Percentiles rank a stretch among this genome's conserved stretches.
phyloP scores from a whole-genome alignment of 352 stramenopile species.

The Pythium plurisporium region DNA sequence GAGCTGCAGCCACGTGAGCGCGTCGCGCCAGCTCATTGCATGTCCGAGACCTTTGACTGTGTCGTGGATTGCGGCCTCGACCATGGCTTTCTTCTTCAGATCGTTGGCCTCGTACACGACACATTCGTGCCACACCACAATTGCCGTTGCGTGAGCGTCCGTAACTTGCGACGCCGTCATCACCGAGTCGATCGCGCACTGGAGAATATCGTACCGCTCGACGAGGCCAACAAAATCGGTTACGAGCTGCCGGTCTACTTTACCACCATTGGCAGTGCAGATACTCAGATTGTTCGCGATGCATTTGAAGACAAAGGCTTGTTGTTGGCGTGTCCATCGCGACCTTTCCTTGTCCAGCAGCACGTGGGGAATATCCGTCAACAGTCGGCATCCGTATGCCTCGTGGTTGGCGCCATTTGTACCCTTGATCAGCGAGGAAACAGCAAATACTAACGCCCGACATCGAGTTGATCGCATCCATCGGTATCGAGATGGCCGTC shows the following conservation, averaged over 20 bases:
- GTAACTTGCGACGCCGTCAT: background rate
- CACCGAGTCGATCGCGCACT: conserved; percentile 21
- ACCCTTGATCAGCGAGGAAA: background rate
- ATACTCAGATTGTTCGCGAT: background rate
- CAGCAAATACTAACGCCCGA: background rate
- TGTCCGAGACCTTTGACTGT: conserved; percentile 23
- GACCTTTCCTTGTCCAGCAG: background rate
- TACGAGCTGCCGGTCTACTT: too few species aligned
- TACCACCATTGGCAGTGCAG: too few species aligned
- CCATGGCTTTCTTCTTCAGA: conserved; percentile 9
- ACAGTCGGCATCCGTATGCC: background rate
- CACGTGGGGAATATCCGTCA: background rate
- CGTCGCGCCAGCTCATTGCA: conserved; percentile 9
- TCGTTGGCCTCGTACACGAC: conserved; percentile 6
- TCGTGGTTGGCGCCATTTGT: background rate
- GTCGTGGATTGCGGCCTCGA: conserved; percentile 20
- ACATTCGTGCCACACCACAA: conserved; percentile 53
- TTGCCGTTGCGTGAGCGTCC: conserved; percentile 12
- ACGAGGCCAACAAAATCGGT: conserved; percentile 21
- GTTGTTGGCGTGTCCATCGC: background rate
- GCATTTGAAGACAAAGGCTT: background rate
- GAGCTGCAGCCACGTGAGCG: conserved; percentile 38
- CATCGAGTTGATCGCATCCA: conserved; percentile 6
- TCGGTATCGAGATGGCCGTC: background rate
- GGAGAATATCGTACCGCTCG: conserved; percentile 14